Evolutionary conservation across 2,329 filamentous ascomycete genomes (phyloP).

Genomic region (Xylaria sp.): DNA sequence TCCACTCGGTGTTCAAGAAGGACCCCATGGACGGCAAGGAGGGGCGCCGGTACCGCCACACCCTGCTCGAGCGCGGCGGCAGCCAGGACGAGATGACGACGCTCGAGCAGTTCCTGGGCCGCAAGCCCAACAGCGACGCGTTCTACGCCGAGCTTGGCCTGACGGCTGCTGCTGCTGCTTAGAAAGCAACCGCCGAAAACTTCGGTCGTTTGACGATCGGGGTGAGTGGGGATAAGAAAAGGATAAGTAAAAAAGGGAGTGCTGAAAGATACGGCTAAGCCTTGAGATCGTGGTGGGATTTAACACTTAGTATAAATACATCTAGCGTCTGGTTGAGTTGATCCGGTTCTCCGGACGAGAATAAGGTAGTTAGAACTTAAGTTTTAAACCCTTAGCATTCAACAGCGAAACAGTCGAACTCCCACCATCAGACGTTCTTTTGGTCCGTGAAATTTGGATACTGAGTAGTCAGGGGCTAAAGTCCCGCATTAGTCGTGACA

Average conservation of each 20-base stretch:
- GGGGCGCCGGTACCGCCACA: conserved; percentile 76
- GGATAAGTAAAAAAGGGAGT: background rate
- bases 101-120: conserved; percentile 75
- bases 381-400: too few relatives aligned
- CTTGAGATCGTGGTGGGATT: too few relatives aligned
- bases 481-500: too few relatives aligned
- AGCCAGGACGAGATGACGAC: conserved; percentile 81
- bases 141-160: conserved; percentile 79
- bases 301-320: too few relatives aligned
- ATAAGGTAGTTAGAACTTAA: too few relatives aligned
- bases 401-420: too few relatives aligned
- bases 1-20: conserved; percentile 75
- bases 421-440: too few relatives aligned
- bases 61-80: conserved; percentile 76
- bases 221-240: background rate
- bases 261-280: too few relatives aligned
- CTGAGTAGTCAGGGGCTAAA: too few relatives aligned
- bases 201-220: background rate
- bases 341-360: too few relatives aligned
- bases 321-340: too few relatives aligned
- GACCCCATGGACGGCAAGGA: conserved; percentile 77
- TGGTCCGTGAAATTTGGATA: too few relatives aligned
- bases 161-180: conserved; percentile 16
- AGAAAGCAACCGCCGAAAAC: conserved; percentile 1
- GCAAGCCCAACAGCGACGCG: conserved; percentile 75